A percentile compares a stretch with the other conserved stretches of the same genome.
These are phyloP conservation scores for Kalmusia sp. DNA, from an alignment of 2,329 filamentous ascomycete genomes.

Conservation along the genomic window DNA sequence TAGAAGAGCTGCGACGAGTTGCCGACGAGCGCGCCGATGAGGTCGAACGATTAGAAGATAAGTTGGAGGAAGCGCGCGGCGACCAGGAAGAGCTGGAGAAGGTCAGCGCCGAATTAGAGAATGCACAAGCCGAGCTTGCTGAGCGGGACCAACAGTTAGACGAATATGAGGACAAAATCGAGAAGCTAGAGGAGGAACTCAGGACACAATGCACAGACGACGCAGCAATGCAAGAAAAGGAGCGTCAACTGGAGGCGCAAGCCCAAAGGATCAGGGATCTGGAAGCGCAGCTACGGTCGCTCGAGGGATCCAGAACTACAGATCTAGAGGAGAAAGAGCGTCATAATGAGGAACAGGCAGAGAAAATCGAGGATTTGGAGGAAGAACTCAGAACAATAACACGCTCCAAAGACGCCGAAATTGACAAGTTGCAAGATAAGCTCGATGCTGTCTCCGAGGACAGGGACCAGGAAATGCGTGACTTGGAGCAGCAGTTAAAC, in stretches of 20 bases:
- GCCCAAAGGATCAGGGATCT: constrained; percentile 43
- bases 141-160: constrained; percentile 45
- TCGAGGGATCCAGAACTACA: constrained; percentile 20
- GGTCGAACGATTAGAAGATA: constrained; percentile 42
- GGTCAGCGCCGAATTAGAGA: constrained; percentile 41
- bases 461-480: constrained; percentile 59
- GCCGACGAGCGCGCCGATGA: constrained; percentile 52
- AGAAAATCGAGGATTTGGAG: constrained; percentile 33
- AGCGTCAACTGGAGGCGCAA: constrained; percentile 35
- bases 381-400: constrained; percentile 23
- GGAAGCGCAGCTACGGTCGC: constrained; percentile 34
- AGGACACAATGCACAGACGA: constrained; percentile 39
- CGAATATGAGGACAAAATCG: constrained; percentile 47
- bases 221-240: constrained; percentile 38
- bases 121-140: constrained; percentile 41
- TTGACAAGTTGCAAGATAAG: constrained; percentile 50
- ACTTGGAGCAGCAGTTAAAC: constrained; percentile 49
- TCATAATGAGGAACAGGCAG: constrained; percentile 18
- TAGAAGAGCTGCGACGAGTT: constrained; percentile 55
- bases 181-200: constrained; percentile 41
- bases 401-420: constrained; percentile 50
- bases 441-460: constrained; percentile 47
- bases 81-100: constrained; percentile 46
- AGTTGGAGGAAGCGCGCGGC: constrained; percentile 38
- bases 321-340: constrained; percentile 23